Evolutionary conservation across 73 alveolate genomes (phyloP).

Genomic region (Paramecium bursaria): DNA sequence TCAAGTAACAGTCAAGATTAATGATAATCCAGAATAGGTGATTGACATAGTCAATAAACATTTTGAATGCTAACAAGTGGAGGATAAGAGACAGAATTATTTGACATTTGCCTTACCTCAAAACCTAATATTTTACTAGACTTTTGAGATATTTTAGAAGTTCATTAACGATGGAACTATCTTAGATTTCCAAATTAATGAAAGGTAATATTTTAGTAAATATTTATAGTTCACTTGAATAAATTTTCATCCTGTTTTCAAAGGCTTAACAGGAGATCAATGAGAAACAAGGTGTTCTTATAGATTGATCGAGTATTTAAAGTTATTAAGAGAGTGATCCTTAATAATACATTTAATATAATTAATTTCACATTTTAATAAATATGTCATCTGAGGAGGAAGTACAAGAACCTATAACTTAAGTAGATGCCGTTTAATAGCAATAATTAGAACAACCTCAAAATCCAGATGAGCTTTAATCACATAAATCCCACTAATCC

Average conservation of each 20-base stretch:
- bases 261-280: constrained; percentile 11
- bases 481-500: too few relatives aligned
- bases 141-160: constrained; percentile 7
- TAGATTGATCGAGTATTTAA: too few relatives aligned
- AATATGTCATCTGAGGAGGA: too few relatives aligned
- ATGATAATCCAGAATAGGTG: background rate
- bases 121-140: background rate
- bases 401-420: too few relatives aligned
- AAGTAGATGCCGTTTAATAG: too few relatives aligned
- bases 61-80: background rate
- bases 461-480: too few relatives aligned
- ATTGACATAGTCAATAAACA: background rate
- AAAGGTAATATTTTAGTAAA: too few relatives aligned
- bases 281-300: constrained; percentile 3
- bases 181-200: constrained; percentile 27
- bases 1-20: constrained; percentile 70
- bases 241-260: constrained; percentile 14
- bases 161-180: background rate
- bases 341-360: too few relatives aligned
- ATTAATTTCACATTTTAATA: too few relatives aligned
- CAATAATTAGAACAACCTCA: too few relatives aligned
- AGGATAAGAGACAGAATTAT: background rate
- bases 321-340: too few relatives aligned
- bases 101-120: background rate
- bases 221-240: constrained; percentile 37